A percentile compares a stretch with the other conserved stretches of the same genome.
These are phyloP conservation scores for Exophiala oligosperma DNA, from an alignment of 2,329 filamentous ascomycete species.

Conservation along the genomic window DNA sequence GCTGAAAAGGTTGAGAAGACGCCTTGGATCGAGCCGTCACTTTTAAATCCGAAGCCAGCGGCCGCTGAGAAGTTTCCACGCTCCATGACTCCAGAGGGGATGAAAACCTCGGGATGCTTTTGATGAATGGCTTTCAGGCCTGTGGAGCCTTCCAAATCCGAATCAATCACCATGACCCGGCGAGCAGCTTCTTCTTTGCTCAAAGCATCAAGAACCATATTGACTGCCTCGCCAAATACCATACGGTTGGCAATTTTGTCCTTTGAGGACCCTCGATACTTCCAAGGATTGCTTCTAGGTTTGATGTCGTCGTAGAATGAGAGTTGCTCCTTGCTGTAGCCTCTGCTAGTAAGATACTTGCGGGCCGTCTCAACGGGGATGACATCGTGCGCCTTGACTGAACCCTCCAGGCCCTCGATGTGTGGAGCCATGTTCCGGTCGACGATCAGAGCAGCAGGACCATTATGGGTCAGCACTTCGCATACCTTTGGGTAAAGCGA, in stretches of 20 bases:
- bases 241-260: conserved; percentile 40
- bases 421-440: conserved; percentile 39
- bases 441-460: conserved; percentile 30
- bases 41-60: conserved; percentile 41
- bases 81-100: conserved; percentile 43
- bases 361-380: conserved; percentile 39
- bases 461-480: conserved; percentile 35
- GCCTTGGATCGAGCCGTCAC: conserved; percentile 37
- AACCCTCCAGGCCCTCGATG: conserved; percentile 39
- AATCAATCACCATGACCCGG: conserved; percentile 43
- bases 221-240: conserved; percentile 43
- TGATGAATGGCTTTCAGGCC: conserved; percentile 40
- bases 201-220: conserved; percentile 37
- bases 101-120: conserved; percentile 40
- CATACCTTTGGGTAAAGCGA: conserved; percentile 37
- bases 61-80: conserved; percentile 43
- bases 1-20: conserved; percentile 45
- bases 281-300: conserved; percentile 33
- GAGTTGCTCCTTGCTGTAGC: conserved; percentile 37
- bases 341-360: conserved; percentile 39
- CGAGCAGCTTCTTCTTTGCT: conserved; percentile 39
- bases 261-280: conserved; percentile 37
- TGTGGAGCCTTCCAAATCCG: conserved; percentile 42
- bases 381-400: conserved; percentile 40
- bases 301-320: conserved; percentile 39